phyloP scores from a whole-genome alignment of 2,329 filamentous ascomycete genomes.

The Amphichorda felina region DNA sequence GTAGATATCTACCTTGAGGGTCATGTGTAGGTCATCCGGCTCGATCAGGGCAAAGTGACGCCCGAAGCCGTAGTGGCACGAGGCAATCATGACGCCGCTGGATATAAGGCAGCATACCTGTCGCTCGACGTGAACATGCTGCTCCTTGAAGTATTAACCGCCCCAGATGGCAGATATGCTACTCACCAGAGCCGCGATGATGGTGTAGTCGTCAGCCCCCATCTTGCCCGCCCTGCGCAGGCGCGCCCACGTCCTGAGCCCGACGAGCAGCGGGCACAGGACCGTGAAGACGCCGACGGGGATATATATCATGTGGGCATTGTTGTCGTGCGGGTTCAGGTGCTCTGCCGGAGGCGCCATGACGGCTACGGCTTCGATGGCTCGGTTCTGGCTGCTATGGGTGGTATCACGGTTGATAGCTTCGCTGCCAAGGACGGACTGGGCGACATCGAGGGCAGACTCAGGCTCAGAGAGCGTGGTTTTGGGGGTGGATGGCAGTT shows the following conservation, averaged over 20 bases:
- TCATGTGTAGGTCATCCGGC: too few relatives aligned
- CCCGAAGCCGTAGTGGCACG: background rate
- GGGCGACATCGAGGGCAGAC: too few relatives aligned
- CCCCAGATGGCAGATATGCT: background rate
- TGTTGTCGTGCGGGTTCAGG: slow-evolving; percentile 7
- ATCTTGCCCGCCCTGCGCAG: slow-evolving; percentile 8
- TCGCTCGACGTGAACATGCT: background rate
- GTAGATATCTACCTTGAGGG: too few relatives aligned
- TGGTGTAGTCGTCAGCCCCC: slow-evolving; percentile 11
- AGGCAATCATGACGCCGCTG: slow-evolving; percentile 4
- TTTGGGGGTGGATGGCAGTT: too few relatives aligned
- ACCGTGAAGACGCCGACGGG: slow-evolving; percentile 11
- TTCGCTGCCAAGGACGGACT: too few relatives aligned
- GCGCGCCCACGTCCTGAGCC: slow-evolving; percentile 10
- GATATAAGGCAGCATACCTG: slow-evolving; percentile 6
- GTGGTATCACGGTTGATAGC: too few relatives aligned
- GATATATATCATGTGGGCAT: slow-evolving; percentile 11
- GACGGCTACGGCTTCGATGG: too few relatives aligned
- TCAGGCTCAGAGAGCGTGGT: too few relatives aligned
- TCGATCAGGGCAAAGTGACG: background rate
- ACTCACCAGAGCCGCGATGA: slow-evolving; percentile 9
- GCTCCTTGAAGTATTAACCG: background rate
- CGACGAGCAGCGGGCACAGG: slow-evolving; percentile 9
- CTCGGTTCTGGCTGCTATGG: too few relatives aligned
- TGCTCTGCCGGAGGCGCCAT: too few relatives aligned